Base-by-base conservation (phyloP, 163 green algal genomes). In the Scenedesmus sp. region DNA sequence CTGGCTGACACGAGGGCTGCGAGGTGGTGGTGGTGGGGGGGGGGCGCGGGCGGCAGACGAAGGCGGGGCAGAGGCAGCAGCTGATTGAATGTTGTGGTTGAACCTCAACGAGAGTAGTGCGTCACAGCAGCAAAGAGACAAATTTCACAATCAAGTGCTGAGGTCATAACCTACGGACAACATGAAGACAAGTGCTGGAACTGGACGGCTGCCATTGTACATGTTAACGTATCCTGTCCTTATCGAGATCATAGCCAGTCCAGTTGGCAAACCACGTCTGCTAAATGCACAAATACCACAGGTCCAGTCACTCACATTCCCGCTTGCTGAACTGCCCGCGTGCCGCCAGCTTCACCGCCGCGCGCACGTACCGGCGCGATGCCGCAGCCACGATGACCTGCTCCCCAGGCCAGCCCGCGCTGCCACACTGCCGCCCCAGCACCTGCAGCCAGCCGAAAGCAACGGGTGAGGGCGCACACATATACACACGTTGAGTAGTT, bases 321-420 rank as follows among this genome's bases (percentile, higher is more conserved):
- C 95, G 96, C 96, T 99, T 99, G 88, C 94, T 96, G 94, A 97
- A 99, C 93, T 98, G 97, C 15, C 95, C 97, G 34, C 96, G 93
- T 12, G 92, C 92, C 13, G 97, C 96, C 89, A 99, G 93, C 84
- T 95, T 92, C 20, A 98, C 66, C 46, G 95, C 79, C 20, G 84
- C 91, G 4, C 92, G 94, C 52, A 96, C 82, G 10, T 86, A 89
- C 26, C 89, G 82, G n/a, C 91, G 86, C 52, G 89, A 59, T 6
- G 90, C 77, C 8, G 88, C 82, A 8, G 26, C 20, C 85, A 97
- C 70, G 46, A 93, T 26, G 54, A 83, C 88, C 79, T 55, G 64
- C 83, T 89, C 88, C 13, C 86, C 86, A 70, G 77, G 56, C 81
- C 46, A 84, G n/a, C 23, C 67, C 56, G 82, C 18, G 34, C 13